A percentile compares a stretch with the other conserved stretches of the same genome.
Conservation (phyloP, 306 rosid species). For the Prunus fruticosa region DNA sequence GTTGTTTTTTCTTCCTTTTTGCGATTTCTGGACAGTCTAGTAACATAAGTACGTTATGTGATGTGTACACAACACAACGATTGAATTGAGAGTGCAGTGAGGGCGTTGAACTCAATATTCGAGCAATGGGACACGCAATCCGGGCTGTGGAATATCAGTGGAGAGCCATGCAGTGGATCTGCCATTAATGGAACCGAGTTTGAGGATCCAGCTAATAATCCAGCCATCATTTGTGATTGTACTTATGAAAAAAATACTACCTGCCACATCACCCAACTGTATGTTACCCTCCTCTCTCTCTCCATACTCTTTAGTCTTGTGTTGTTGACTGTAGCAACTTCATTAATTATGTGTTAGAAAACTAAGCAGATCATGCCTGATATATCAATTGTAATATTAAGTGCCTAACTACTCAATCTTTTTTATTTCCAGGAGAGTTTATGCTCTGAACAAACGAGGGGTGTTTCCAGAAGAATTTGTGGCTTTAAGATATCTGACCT, state of each 20-base stretch:
- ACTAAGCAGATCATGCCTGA: too few species aligned
- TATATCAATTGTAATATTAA: too few species aligned
- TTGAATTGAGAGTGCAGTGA: constrained; percentile 10
- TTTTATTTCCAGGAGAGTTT: constrained; percentile 20
- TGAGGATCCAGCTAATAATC: not conserved
- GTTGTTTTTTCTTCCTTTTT: not conserved
- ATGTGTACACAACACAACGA: not conserved
- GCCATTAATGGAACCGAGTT: not conserved
- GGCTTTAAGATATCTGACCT: constrained; percentile 11
- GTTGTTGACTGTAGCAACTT: not conserved
- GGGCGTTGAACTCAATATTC: constrained; percentile 29
- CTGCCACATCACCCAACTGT: constrained; percentile 33
- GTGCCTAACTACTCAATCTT: not conserved
- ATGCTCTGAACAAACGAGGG: not conserved
- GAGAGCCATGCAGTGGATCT: constrained; percentile 31
- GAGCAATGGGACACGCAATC: constrained; percentile 18
- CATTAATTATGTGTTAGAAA: too few species aligned
- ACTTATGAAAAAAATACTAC: not conserved
- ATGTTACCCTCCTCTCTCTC: not conserved
- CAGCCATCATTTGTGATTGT: constrained; percentile 20
- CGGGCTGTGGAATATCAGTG: constrained; percentile 24
- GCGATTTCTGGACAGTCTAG: not conserved
- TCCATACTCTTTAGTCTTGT: not conserved
- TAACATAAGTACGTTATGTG: not conserved
- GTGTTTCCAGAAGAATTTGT: constrained; percentile 16